Base-by-base conservation (phyloP, 2,329 filamentous ascomycete species). In the Pseudogymnoascus sp. region DNA sequence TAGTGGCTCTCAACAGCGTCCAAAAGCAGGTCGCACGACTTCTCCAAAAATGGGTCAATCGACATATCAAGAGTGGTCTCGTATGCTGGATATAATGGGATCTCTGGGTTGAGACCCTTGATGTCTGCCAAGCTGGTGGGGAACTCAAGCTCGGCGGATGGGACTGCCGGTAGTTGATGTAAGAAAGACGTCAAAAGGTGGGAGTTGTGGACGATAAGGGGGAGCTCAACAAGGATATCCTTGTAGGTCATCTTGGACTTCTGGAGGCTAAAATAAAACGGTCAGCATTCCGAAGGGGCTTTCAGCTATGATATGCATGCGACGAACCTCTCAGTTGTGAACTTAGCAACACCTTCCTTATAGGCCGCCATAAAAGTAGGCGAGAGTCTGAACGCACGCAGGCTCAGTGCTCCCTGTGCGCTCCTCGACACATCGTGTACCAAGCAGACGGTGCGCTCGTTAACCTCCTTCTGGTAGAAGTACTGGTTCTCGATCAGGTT, bases 1-100 rank as follows among this genome's bases (percentile, higher is more conserved):
- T 98, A 95, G 82, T 99, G 95, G 64, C 90, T 89, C 82, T 99
- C 95, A 76, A 99, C 96, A 81, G 90, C 92, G 75, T 99, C 95
- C 68, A 98, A 87, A 64, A 99, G 86, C 70, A 97, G 86, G 75
- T 99, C 93, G 80, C 92, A 96, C 62, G 93, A 96, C 85, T 97
- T 96, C 84, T 98, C 93, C 60, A 99, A 87, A 83, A 96, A 96
- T 34, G 95, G 95, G 76, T 99, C 95, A 77, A 98, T 96, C 69
- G 90, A 91, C 67, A 99, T 87, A 72, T 96, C 92, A 65, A 99
- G 87, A 48, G 73, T 72, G 68, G 86, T 87, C 73, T 97, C 93
- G 76, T 92, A 88, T 74, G 96, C 96, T 62, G 93, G 93, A 74
- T 90, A 88, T 61, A 97, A 85, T 51, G 91, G 89, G 62, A 81